A percentile compares a stretch with the other conserved stretches of the same genome.
Conservation (phyloP, 2,329 filamentous ascomycete genomes). For the Arthrocladium fulminans region DNA sequence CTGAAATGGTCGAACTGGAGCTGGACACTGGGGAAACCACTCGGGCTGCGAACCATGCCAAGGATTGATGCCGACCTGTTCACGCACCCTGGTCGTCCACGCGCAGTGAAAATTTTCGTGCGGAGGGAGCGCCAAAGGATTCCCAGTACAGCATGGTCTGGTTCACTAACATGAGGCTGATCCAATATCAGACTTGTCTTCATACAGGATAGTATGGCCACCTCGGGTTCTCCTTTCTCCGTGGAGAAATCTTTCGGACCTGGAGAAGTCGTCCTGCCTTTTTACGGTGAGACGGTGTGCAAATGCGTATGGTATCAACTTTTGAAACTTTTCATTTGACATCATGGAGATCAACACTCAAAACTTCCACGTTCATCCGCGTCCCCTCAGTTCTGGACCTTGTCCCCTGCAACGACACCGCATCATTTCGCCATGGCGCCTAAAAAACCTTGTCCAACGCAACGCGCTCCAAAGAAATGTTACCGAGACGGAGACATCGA, state of each 20-base stretch:
- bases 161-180: conserved; percentile 14
- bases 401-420: too few species aligned
- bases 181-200: conserved; percentile 20
- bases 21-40: not conserved
- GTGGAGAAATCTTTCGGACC: conserved; percentile 12
- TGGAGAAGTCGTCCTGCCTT: not conserved
- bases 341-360: too few species aligned
- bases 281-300: not conserved
- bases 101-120: conserved; percentile 9
- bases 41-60: conserved; percentile 1
- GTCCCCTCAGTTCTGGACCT: too few species aligned
- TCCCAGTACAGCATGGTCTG: conserved; percentile 9
- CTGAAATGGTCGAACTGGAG: not conserved
- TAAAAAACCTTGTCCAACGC: too few species aligned
- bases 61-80: not conserved
- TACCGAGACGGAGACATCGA: too few species aligned
- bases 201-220: conserved; percentile 17
- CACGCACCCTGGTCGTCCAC: not conserved
- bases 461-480: too few species aligned
- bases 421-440: too few species aligned
- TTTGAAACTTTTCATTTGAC: too few species aligned
- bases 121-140: conserved; percentile 3
- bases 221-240: conserved; percentile 18
- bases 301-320: not conserved
- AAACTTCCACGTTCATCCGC: too few species aligned